Base-by-base conservation (phyloP, 2,329 filamentous ascomycete genomes). In the Botrytis porri region DNA sequence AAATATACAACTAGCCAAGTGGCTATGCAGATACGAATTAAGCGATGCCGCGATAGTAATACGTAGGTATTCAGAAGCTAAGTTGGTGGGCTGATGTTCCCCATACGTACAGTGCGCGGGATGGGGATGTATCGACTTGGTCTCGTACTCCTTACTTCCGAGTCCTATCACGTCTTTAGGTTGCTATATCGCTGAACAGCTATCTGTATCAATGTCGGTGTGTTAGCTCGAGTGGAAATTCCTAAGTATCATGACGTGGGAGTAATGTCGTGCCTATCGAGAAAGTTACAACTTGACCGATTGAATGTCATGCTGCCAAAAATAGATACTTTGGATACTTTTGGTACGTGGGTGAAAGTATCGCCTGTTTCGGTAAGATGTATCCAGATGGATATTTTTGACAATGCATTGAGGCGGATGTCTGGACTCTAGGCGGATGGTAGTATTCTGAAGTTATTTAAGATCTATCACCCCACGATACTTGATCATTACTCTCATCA, bases 11-110 rank as follows among this genome's bases (percentile, higher is more conserved):
- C 45, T 8, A 39, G 48, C 48, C 62, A 72, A 60, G 62, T 72
- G 70, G 70, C 61, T 48, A 59, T 72, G 70, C 70, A 72, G 70
- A 72, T 72, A 72, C 70, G 70, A 67, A 72, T 57, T 71, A 54
- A 48, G 65, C 65, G 35, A 67, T 41, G 37, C 45, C 45, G 64
- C 64, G 48, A 54, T 54, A n/a, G 25, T 16, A 25, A 39, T 63
- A 37, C 60, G 69, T 65, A 45, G 45, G 32, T 71, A 54, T 71
- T 37, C 32, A 41, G 22, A 25, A n/a, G 29, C 62, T 66, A 32
- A 51, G 43, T 51, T 66, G 63, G 37, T 67, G 64, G 14, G 37
- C 60, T 41, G 45, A 54, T 64, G 14, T 51, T 64, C 6, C n/a
- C 35, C 60, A 29, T 71, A 65, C 69, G 60, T 65, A 43, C 32